phyloP scores from a whole-genome alignment of 2,329 filamentous ascomycete genomes.

The Fusarium sp. region DNA sequence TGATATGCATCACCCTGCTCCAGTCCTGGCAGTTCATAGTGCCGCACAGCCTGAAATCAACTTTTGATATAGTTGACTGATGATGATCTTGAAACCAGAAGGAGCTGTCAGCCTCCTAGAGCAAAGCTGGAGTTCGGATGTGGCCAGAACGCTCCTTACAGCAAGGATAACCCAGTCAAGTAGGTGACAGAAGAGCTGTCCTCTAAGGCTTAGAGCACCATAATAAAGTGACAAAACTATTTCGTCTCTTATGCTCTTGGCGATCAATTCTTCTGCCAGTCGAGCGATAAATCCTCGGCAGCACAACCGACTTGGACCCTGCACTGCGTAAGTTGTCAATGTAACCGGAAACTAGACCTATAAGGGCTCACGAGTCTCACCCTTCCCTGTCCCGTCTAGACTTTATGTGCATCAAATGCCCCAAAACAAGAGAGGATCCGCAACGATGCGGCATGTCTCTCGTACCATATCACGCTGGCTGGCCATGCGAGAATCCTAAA shows the following conservation, averaged over 20 bases:
- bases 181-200: background rate
- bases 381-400: background rate
- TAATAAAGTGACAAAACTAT: background rate
- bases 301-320: slow-evolving; percentile 31
- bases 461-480: slow-evolving; percentile 40
- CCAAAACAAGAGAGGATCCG: slow-evolving; percentile 14
- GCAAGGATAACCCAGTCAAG: slow-evolving; percentile 1
- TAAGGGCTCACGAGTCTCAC: background rate
- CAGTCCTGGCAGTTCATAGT: background rate
- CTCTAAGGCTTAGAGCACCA: background rate
- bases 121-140: background rate
- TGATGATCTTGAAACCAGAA: background rate
- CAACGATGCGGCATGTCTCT: slow-evolving; percentile 13
- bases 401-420: slow-evolving; percentile 11
- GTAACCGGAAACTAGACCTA: slow-evolving; percentile 8
- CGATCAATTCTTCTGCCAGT: background rate
- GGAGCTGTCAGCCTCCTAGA: background rate
- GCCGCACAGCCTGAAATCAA: slow-evolving; percentile 1
- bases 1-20: background rate
- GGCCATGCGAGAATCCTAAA: slow-evolving; percentile 42
- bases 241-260: background rate
- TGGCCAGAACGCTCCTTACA: background rate
- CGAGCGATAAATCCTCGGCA: slow-evolving; percentile 18
- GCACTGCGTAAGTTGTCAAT: slow-evolving; percentile 2
- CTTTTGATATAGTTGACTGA: background rate